Percentiles rank a stretch among this genome's conserved stretches.
phyloP scores from a whole-genome alignment of 108 stramenopile genomes.

The Ochromonas danica region DNA sequence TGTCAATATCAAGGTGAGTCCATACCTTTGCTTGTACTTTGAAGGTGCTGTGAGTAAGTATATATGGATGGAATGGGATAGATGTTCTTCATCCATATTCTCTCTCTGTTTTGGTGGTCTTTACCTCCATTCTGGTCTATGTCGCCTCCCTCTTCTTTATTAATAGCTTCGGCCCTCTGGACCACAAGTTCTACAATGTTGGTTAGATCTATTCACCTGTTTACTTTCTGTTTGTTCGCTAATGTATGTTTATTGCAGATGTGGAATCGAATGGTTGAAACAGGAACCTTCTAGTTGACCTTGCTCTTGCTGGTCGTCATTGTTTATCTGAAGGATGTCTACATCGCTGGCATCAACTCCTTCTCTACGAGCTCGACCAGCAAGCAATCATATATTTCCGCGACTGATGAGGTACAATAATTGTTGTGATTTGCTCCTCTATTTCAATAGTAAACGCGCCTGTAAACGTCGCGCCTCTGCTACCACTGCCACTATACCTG shows the following conservation, averaged over 20 bases:
- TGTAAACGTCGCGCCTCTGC: no score
- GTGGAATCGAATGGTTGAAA: not conserved
- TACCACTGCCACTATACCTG: no score
- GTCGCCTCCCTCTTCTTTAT: not conserved
- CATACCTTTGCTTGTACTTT: no score
- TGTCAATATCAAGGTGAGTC: conserved; percentile 38
- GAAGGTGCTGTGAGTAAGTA: no score
- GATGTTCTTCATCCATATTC: conserved; percentile 32
- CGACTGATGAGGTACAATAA: no score
- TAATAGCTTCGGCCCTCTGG: not conserved
- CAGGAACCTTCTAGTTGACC: conserved; percentile 13
- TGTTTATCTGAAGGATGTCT: conserved; percentile 8
- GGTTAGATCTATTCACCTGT: no score
- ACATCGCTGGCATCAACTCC: conserved; percentile 25
- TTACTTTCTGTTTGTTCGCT: no score
- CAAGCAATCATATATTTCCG: no score
- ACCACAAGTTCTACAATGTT: not conserved
- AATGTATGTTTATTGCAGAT: not conserved
- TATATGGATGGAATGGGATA: not conserved
- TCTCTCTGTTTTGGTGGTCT: not conserved
- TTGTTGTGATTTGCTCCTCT: no score
- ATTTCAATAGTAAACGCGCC: no score
- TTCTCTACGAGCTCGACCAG: no score
- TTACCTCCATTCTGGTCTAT: not conserved
- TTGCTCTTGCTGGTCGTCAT: conserved; percentile 7